These are phyloP conservation scores for Bidens hawaiensis DNA, from an alignment of 140 eudicot genomes.

Conservation along the genomic window DNA sequence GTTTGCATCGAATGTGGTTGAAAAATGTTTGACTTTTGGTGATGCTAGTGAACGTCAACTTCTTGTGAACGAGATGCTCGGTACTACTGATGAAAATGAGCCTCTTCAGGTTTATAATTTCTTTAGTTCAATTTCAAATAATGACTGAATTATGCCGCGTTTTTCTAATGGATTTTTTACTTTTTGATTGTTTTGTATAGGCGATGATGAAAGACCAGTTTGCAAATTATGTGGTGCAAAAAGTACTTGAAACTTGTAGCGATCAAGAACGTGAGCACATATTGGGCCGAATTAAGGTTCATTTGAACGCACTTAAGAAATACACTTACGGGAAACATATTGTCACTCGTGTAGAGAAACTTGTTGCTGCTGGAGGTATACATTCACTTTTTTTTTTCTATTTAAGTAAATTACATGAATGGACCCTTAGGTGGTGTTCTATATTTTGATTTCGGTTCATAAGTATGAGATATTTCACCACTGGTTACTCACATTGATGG, in stretches of 20 bases:
- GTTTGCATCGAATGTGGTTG: constrained; percentile 93
- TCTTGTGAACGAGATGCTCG: constrained; percentile 90
- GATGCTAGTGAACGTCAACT: constrained; percentile 66
- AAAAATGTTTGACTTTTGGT: constrained; percentile 85
- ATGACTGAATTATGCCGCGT: background rate
- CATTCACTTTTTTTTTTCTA: background rate
- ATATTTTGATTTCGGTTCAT: too few relatives aligned
- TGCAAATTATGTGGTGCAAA: constrained; percentile 97
- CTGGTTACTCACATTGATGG: too few relatives aligned
- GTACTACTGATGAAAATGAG: constrained; percentile 91
- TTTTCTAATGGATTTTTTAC: background rate
- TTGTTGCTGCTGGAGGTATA: constrained; percentile 94
- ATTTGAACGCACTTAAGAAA: constrained; percentile 88
- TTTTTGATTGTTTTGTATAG: constrained; percentile 27
- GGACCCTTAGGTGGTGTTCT: too few relatives aligned
- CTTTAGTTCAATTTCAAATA: background rate
- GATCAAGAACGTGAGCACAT: constrained; percentile 92
- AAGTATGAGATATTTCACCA: too few relatives aligned
- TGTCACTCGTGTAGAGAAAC: constrained; percentile 98
- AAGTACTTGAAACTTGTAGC: constrained; percentile 93
- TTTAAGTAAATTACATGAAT: too few relatives aligned
- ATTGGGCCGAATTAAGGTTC: constrained; percentile 83
- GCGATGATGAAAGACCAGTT: constrained; percentile 99
- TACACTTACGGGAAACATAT: constrained; percentile 98
- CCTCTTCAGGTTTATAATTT: constrained; percentile 99